These are phyloP conservation scores for Gracilaria caudata DNA, from an alignment of 23 red algal species.

Conservation along the genomic window DNA sequence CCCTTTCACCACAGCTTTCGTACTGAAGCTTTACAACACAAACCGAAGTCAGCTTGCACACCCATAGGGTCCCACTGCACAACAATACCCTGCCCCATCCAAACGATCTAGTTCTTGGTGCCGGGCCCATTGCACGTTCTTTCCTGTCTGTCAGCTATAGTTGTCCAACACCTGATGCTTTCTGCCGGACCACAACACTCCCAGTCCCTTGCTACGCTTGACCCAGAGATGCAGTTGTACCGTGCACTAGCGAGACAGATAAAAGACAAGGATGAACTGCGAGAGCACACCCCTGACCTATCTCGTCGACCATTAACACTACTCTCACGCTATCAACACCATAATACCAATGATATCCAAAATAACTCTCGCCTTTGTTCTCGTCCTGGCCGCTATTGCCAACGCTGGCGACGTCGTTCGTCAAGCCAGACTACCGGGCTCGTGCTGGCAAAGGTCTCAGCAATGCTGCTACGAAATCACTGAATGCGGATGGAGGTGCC, in stretches of 20 bases:
- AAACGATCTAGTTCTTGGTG: background rate
- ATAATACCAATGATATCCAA: background rate
- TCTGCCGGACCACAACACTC: background rate
- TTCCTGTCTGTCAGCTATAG: background rate
- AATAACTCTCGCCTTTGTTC: conserved; percentile 3
- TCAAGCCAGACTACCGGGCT: background rate
- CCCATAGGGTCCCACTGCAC: background rate
- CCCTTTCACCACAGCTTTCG: background rate
- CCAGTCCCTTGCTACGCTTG: background rate
- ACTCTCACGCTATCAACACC: background rate
- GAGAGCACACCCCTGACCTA: background rate
- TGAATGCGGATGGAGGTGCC: conserved; percentile 37
- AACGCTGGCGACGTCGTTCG: background rate
- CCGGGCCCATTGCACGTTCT: background rate
- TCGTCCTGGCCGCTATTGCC: background rate
- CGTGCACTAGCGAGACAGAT: background rate
- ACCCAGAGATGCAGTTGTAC: background rate
- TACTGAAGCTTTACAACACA: background rate
- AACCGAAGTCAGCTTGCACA: background rate
- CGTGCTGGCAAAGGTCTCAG: conserved; percentile 26
- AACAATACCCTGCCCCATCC: background rate
- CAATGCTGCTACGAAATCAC: conserved; percentile 18
- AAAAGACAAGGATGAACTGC: background rate
- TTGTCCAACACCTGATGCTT: background rate
- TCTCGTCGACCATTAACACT: background rate